A percentile compares a stretch with the other conserved stretches of the same genome.
phyloP scores from a whole-genome alignment of 495 filamentous ascomycete species.

The Tuber brumale region DNA sequence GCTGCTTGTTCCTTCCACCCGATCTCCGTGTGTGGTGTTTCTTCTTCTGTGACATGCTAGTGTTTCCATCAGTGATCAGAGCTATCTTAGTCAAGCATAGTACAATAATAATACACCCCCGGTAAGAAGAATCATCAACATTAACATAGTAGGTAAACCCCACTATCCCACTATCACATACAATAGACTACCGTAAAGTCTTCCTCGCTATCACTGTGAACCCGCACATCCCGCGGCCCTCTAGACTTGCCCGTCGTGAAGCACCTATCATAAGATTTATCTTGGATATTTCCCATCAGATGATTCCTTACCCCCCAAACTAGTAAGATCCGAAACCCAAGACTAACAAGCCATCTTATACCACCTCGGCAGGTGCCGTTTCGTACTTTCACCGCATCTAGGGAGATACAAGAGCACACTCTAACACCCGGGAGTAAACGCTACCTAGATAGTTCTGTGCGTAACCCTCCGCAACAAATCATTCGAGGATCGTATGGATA shows the following conservation, averaged over 20 bases:
- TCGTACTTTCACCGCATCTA: neutral
- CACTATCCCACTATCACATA: neutral
- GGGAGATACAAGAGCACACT: too few species aligned
- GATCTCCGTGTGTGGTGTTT: neutral
- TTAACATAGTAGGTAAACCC: neutral
- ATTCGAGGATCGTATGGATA: neutral
- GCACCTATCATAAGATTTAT: neutral
- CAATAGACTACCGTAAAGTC: neutral
- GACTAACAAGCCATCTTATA: neutral
- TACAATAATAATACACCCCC: neutral
- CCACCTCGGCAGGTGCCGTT: neutral
- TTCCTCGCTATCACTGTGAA: neutral
- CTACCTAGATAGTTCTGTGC: too few species aligned
- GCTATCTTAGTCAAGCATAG: neutral
- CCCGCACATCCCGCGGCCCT: neutral
- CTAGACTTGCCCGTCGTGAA: neutral
- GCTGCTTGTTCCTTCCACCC: neutral
- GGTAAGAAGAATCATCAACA: neutral
- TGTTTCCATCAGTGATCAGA: neutral
- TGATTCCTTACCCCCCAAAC: neutral
- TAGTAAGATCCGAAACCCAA: neutral
- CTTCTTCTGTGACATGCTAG: neutral
- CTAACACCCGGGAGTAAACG: neutral
- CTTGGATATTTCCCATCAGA: neutral
- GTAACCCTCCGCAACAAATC: neutral